Evolutionary conservation across 768 basidiomycete genomes (phyloP).

Genomic region (Tricholomella constricta): DNA sequence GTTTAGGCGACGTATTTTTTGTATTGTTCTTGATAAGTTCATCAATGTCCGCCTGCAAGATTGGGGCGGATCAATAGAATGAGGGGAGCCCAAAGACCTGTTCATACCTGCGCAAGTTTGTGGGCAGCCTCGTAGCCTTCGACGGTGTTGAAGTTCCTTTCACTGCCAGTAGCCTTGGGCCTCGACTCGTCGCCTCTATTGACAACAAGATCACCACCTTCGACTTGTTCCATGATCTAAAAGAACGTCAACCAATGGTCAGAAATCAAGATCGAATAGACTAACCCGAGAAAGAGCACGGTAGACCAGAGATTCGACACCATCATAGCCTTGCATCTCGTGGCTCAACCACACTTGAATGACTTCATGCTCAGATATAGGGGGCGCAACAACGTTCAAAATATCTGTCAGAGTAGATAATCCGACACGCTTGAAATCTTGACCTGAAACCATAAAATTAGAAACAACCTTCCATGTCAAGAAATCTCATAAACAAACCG

Average conservation of each 20-base stretch:
- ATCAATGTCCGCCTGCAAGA: constrained; percentile 69
- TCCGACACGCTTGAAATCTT: constrained; percentile 88
- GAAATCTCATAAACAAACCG: constrained; percentile 45
- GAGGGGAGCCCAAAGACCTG: constrained; percentile 7
- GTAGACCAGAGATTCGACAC: constrained; percentile 93
- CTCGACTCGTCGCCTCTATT: constrained; percentile 79
- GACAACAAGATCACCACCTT: constrained; percentile 88
- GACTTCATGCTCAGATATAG: constrained; percentile 97
- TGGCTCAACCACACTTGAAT: constrained; percentile 95
- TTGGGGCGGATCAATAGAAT: not conserved
- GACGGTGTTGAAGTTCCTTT: constrained; percentile 77
- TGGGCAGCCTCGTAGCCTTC: constrained; percentile 84
- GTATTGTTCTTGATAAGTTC: constrained; percentile 69
- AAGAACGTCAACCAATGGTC: not conserved
- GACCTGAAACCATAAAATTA: constrained; percentile 22
- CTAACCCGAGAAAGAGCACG: constrained; percentile 78
- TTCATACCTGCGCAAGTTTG: constrained; percentile 77
- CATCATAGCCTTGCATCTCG: constrained; percentile 96
- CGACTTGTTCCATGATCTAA: constrained; percentile 92
- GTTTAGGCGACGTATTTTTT: constrained; percentile 34
- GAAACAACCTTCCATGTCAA: not conserved
- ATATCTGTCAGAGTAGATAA: constrained; percentile 89
- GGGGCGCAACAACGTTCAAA: constrained; percentile 95
- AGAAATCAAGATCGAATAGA: not conserved
- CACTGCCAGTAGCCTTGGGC: constrained; percentile 57